Conservation (phyloP, 129 eudicot species). For the Flaveria ramosissima region DNA sequence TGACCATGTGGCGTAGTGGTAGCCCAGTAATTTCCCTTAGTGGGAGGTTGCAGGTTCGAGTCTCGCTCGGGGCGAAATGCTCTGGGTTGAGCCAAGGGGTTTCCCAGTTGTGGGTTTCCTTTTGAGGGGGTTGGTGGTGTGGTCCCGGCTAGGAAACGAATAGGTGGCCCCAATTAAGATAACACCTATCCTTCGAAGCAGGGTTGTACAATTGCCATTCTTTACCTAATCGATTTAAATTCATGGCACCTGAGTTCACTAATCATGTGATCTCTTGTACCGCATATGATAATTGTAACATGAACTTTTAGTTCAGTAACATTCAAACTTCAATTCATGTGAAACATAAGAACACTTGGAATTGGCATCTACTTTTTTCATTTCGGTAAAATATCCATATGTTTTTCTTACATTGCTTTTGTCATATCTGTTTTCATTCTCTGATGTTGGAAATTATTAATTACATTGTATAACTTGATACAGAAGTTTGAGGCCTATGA, state of each 20-base stretch:
- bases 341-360: constrained; percentile 10
- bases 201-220: too few relatives aligned
- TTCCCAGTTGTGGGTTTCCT: too few relatives aligned
- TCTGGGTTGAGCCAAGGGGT: too few relatives aligned
- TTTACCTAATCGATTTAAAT: constrained; percentile 5
- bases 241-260: constrained; percentile 15
- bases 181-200: too few relatives aligned
- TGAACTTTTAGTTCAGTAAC: not conserved
- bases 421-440: constrained; percentile 12
- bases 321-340: not conserved
- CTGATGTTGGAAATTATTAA: constrained; percentile 11
- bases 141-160: too few relatives aligned
- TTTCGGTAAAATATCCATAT: not conserved
- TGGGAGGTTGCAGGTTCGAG: too few relatives aligned
- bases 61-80: too few relatives aligned
- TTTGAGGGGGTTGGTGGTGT: too few relatives aligned
- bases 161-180: too few relatives aligned
- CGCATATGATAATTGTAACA: not conserved
- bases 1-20: too few relatives aligned
- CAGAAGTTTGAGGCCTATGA: constrained; percentile 95
- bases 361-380: constrained; percentile 1
- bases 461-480: constrained; percentile 26
- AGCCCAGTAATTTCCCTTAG: too few relatives aligned
- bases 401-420: constrained; percentile 9
- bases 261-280: not conserved